Evolutionary conservation across 2,329 filamentous ascomycete species (phyloP).

Genomic region (Setomelanomma holmii): DNA sequence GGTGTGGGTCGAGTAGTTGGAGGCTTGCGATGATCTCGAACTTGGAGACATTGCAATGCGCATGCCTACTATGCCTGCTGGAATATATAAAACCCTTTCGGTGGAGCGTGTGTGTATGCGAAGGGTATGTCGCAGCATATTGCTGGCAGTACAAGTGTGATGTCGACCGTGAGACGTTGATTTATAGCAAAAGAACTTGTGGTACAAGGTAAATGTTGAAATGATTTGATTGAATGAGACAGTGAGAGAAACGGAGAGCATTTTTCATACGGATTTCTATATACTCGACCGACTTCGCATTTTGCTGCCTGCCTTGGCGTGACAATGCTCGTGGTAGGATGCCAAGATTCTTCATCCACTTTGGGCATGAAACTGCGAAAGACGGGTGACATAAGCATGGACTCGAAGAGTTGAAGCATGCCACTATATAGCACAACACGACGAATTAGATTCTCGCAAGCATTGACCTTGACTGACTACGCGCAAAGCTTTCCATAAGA

Average conservation of each 20-base stretch:
- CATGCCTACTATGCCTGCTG: too few relatives aligned
- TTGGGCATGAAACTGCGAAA: slow-evolving; percentile 34
- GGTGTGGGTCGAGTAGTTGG: background rate
- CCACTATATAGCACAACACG: too few relatives aligned
- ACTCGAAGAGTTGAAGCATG: too few relatives aligned
- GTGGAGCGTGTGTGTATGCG: too few relatives aligned
- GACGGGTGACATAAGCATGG: background rate
- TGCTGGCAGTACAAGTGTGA: too few relatives aligned
- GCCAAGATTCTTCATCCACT: slow-evolving; percentile 32
- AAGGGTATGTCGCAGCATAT: too few relatives aligned
- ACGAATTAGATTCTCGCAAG: background rate
- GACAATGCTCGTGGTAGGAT: slow-evolving; percentile 4
- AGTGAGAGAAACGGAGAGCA: background rate
- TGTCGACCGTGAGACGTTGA: too few relatives aligned
- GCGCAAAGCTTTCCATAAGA: background rate
- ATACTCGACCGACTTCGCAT: slow-evolving; percentile 10
- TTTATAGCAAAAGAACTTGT: too few relatives aligned
- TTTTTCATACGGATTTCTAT: background rate
- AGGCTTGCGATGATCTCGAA: background rate
- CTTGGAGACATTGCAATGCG: background rate
- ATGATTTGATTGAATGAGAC: background rate
- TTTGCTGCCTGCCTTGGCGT: slow-evolving; percentile 9
- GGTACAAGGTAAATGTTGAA: background rate
- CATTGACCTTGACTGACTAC: too few relatives aligned
- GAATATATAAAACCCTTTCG: too few relatives aligned